Percentiles rank a stretch among this genome's conserved stretches.
phyloP scores from a whole-genome alignment of 148 eudicot genomes.

The Talinum fruticosum region DNA sequence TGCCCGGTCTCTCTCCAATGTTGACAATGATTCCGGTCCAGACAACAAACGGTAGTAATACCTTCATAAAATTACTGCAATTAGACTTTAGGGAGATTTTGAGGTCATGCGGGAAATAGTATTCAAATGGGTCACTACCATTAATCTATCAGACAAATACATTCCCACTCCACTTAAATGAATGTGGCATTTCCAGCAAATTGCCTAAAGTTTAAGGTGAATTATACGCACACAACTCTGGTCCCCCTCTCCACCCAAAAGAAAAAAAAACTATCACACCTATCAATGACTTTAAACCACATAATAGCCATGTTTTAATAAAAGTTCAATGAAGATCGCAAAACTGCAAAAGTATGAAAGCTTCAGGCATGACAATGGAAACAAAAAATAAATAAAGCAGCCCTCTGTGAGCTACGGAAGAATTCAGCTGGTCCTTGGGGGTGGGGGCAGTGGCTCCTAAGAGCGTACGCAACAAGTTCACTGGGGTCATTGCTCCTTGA shows the following conservation, averaged over 20 bases:
- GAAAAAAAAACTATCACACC: too few relatives aligned
- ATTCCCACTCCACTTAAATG: neutral
- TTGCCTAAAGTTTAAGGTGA: neutral
- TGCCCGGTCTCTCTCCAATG: conserved; percentile 82
- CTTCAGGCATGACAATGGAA: neutral
- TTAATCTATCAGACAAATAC: neutral
- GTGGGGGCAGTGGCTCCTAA: too few relatives aligned
- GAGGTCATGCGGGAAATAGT: neutral
- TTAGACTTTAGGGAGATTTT: neutral
- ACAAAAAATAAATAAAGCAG: neutral
- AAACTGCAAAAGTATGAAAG: neutral
- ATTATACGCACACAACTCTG: neutral
- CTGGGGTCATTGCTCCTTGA: too few relatives aligned
- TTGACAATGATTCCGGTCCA: conserved; percentile 67
- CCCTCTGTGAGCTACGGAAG: neutral
- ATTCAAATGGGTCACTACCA: neutral
- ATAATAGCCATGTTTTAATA: neutral
- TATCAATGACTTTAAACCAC: neutral
- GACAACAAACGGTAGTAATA: conserved; percentile 87
- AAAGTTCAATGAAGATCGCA: neutral
- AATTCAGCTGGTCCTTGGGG: neutral
- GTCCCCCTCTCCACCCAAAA: too few relatives aligned
- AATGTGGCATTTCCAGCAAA: neutral
- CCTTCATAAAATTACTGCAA: conserved; percentile 35
- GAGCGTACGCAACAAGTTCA: too few relatives aligned